Base-by-base conservation (phyloP, 2,329 filamentous ascomycete species). In the Neofusicoccum laricinum region DNA sequence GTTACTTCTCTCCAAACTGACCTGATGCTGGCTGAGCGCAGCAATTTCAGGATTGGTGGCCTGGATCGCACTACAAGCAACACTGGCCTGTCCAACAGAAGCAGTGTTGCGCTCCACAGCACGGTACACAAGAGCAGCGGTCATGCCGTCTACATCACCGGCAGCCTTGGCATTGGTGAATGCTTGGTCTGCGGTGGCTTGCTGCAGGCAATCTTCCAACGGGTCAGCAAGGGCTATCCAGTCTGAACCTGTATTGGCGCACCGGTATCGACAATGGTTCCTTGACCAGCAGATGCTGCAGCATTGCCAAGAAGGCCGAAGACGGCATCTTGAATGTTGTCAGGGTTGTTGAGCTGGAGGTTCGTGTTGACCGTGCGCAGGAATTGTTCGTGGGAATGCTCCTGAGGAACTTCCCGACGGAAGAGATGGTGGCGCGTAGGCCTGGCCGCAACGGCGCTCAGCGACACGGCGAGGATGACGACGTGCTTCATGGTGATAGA, bases 11-110 rank as follows among this genome's bases (percentile, higher is more conserved):
- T 30, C 25, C 25, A 30, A 30, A 30, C 25, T 30, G 5, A 53
- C 58, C 67, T 90, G 87, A 76, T 90, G 88, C 76, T 89, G 86
- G 62, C 80, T 77, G 65, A 90, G 73, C 48, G 86, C 86, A 32
- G 81, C 84, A 70, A 90, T 88, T 77, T 90, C 87, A 2, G 87
- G 82, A 76, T 90, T 90, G 65, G 80, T 79, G 15, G 88, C 85
- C 45, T 75, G 50, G 68, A 82, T 86, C 73, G 76, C 78, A 45
- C 75, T 81, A 78, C 88, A 90, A 55, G 82, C 75, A 36, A 81
- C 84, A 51, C 84, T 87, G n/a, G 80, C 82, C 49, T 80, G 75
- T 57, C 86, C 87, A 66, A 89, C 86, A 11, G 71, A 69, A 57
- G 77, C 83, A 30, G 86, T 88, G 77, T 89, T 89, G 64, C 86